phyloP scores from a whole-genome alignment of 768 basidiomycete species.

The Pleurotus ostreatus region DNA sequence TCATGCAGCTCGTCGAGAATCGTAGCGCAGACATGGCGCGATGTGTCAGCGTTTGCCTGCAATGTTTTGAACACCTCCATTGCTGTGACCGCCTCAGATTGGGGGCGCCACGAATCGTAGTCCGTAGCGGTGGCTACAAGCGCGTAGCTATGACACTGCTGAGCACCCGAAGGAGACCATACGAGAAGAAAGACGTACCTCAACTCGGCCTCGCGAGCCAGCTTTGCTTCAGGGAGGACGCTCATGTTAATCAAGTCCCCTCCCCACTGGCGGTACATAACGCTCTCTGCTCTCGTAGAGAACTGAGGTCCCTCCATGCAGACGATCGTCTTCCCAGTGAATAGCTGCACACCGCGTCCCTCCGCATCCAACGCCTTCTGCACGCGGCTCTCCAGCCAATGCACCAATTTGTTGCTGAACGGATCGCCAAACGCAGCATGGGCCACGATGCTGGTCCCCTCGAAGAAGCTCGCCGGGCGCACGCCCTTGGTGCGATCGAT shows the following conservation, averaged over 20 bases:
- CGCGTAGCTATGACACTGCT: constrained; percentile 61
- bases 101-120: constrained; percentile 91
- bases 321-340: constrained; percentile 81
- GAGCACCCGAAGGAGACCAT: neutral
- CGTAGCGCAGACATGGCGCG: constrained; percentile 67
- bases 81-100: constrained; percentile 79
- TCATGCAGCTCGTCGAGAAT: constrained; percentile 70
- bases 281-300: constrained; percentile 94
- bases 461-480: constrained; percentile 86
- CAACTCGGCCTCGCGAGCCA: constrained; percentile 92
- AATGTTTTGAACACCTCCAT: constrained; percentile 90
- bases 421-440: constrained; percentile 96
- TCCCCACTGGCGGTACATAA: constrained; percentile 92
- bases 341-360: constrained; percentile 61
- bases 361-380: constrained; percentile 55
- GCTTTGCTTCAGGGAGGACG: constrained; percentile 93
- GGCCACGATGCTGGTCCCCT: constrained; percentile 76
- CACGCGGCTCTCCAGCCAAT: constrained; percentile 66
- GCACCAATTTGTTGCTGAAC: constrained; percentile 61
- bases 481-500: constrained; percentile 96
- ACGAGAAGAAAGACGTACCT: constrained; percentile 44
- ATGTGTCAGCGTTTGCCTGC: constrained; percentile 80
- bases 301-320: constrained; percentile 99
- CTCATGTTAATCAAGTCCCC: constrained; percentile 98
- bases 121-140: constrained; percentile 90